phyloP scores from a whole-genome alignment of 306 rosid genomes.

The Amphicarpaea edgeworthii region DNA sequence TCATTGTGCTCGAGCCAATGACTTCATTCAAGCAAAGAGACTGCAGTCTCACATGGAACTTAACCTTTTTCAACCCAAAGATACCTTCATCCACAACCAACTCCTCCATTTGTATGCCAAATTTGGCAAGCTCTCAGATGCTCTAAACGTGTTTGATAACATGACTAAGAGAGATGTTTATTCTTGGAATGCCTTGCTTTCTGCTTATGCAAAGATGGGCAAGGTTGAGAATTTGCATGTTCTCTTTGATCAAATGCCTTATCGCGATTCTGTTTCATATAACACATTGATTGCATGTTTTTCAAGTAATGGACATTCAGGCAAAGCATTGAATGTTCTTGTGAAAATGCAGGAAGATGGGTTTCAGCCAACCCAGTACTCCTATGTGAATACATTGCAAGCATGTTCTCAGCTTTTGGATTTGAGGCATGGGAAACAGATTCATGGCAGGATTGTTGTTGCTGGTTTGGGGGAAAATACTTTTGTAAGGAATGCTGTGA shows the following conservation, averaged over 20 bases:
- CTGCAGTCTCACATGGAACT: conserved; percentile 72
- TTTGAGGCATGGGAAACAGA: conserved; percentile 62
- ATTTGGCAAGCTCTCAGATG: conserved; percentile 59
- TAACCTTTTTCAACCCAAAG: conserved; percentile 62
- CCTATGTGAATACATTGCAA: conserved; percentile 65
- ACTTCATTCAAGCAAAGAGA: conserved; percentile 66
- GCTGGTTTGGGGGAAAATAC: conserved; percentile 44
- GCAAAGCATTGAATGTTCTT: conserved; percentile 53
- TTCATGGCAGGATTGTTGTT: conserved; percentile 61
- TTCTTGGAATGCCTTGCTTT: conserved; percentile 73
- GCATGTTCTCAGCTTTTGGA: conserved; percentile 64
- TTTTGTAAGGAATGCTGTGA: conserved; percentile 52
- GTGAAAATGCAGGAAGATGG: conserved; percentile 63
- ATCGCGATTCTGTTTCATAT: conserved; percentile 61
- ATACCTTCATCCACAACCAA: conserved; percentile 66
- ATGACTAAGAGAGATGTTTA: conserved; percentile 64
- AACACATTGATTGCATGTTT: conserved; percentile 62
- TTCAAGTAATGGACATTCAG: conserved; percentile 53
- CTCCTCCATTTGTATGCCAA: conserved; percentile 64
- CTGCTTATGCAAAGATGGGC: conserved; percentile 53
- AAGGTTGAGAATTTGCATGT: conserved; percentile 48
- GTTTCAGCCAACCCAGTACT: conserved; percentile 57
- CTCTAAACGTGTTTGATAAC: conserved; percentile 59
- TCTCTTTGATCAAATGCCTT: conserved; percentile 63
- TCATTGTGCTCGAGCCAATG: conserved; percentile 65